These are phyloP conservation scores for Cercospora brassicicola DNA, from an alignment of 2,329 filamentous ascomycete species.

Conservation along the genomic window DNA sequence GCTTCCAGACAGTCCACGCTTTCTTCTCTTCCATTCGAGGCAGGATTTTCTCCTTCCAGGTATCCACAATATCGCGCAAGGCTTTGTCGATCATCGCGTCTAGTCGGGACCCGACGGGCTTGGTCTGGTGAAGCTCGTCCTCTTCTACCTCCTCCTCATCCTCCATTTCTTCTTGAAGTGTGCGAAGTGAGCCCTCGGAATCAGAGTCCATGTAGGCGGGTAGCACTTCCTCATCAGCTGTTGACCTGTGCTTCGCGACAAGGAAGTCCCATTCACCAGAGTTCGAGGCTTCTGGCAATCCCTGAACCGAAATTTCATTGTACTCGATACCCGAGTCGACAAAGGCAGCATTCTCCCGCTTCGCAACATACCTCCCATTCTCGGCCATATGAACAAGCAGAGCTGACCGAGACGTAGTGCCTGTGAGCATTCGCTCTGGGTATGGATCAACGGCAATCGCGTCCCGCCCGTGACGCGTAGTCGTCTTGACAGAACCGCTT, in stretches of 20 bases:
- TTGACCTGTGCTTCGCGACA: constrained; percentile 28
- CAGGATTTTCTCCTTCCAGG: constrained; percentile 62
- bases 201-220: constrained; percentile 21
- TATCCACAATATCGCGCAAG: constrained; percentile 52
- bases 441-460: constrained; percentile 39
- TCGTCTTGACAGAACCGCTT: constrained; percentile 11
- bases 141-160: constrained; percentile 54
- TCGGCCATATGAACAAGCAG: constrained; percentile 32
- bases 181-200: constrained; percentile 10
- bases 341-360: constrained; percentile 32
- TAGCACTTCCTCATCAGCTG: constrained; percentile 41
- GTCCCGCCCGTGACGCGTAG: constrained; percentile 27
- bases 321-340: constrained; percentile 25
- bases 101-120: constrained; percentile 47
- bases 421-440: constrained; percentile 18
- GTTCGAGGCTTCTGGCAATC: constrained; percentile 17
- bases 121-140: constrained; percentile 36
- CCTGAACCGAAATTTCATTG: constrained; percentile 7
- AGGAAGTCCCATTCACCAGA: constrained; percentile 33
- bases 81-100: constrained; percentile 55
- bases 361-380: constrained; percentile 26
- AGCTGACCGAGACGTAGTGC: constrained; percentile 33
- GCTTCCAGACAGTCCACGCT: constrained; percentile 63
- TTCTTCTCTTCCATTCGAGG: constrained; percentile 57
- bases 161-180: constrained; percentile 33